Percentiles rank a stretch among this genome's conserved stretches.
Evolutionary conservation across 257 asterid species (phyloP).

Genomic region (Coffea canephora): DNA sequence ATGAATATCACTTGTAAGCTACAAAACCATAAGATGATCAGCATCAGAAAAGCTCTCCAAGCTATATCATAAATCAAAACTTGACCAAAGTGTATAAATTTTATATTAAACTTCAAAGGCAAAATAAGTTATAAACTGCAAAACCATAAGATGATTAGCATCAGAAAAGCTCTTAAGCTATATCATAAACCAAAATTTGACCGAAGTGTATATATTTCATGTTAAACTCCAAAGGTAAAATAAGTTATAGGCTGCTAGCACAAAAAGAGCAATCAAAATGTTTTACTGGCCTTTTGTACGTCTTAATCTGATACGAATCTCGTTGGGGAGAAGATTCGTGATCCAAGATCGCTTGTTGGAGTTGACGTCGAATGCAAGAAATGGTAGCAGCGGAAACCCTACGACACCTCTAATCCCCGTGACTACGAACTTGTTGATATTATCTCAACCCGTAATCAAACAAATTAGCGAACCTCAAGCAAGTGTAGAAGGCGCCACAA

Average conservation of each 20-base stretch:
- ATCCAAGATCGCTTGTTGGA: no score
- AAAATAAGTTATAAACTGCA: conserved; percentile 34
- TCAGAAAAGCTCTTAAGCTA: conserved; percentile 5
- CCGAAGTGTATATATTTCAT: background rate
- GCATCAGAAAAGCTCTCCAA: conserved; percentile 10
- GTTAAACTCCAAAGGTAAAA: background rate
- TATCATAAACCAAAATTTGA: background rate
- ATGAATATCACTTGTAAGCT: conserved; percentile 70
- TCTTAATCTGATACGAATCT: conserved; percentile 42
- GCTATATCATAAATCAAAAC: background rate
- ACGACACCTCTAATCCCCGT: no score
- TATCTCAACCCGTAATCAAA: no score
- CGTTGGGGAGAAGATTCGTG: no score
- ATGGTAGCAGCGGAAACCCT: no score
- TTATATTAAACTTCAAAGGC: background rate
- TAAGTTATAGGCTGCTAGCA: background rate
- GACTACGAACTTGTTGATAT: no score
- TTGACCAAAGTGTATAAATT: background rate
- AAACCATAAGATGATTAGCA: conserved; percentile 21
- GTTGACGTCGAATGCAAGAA: no score
- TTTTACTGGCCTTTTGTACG: conserved; percentile 69
- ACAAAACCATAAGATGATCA: conserved; percentile 31
- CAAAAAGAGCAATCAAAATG: conserved; percentile 9
- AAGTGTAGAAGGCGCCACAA: no score
- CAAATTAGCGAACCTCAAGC: no score